Percentiles rank a stretch among this genome's conserved stretches.
Evolutionary conservation across 306 rosid genomes (phyloP).

Genomic region (Trifolium pratense): DNA sequence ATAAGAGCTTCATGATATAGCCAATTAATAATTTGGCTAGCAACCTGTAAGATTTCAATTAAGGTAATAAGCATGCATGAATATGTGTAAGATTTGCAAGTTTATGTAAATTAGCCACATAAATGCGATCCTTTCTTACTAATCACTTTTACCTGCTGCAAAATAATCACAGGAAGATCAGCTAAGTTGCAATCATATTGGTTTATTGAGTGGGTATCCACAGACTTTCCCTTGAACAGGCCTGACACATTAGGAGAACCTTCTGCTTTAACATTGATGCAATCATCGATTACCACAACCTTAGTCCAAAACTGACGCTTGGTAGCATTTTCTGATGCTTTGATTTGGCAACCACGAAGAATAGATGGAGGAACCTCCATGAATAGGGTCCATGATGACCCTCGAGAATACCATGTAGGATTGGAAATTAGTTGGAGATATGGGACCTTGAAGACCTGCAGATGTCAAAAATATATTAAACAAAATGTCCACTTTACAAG

Average conservation of each 20-base stretch:
- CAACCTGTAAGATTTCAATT: constrained; percentile 65
- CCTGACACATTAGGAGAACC: constrained; percentile 87
- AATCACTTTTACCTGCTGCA: constrained; percentile 75
- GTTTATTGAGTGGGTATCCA: constrained; percentile 72
- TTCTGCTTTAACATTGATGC: constrained; percentile 79
- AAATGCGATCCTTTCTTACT: constrained; percentile 3
- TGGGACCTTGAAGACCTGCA: constrained; percentile 77
- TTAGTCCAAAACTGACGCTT: constrained; percentile 79
- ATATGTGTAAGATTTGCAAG: background rate
- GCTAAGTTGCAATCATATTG: constrained; percentile 75
- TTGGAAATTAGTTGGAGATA: constrained; percentile 77
- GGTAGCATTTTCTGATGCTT: constrained; percentile 52
- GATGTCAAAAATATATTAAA: constrained; percentile 31
- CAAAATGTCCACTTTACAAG: constrained; percentile 39
- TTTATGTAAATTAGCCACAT: background rate
- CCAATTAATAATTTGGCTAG: constrained; percentile 84
- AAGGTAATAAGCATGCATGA: constrained; percentile 29
- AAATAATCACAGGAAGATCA: constrained; percentile 82
- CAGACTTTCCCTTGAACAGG: constrained; percentile 64
- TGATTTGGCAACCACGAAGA: constrained; percentile 56
- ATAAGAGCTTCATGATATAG: constrained; percentile 80
- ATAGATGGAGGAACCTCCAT: constrained; percentile 79
- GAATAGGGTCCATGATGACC: constrained; percentile 83
- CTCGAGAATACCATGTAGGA: constrained; percentile 90
- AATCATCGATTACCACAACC: constrained; percentile 79